These are phyloP conservation scores for Suhomyces maxii DNA, from an alignment of 1,139 yeast species.

Conservation along the genomic window DNA sequence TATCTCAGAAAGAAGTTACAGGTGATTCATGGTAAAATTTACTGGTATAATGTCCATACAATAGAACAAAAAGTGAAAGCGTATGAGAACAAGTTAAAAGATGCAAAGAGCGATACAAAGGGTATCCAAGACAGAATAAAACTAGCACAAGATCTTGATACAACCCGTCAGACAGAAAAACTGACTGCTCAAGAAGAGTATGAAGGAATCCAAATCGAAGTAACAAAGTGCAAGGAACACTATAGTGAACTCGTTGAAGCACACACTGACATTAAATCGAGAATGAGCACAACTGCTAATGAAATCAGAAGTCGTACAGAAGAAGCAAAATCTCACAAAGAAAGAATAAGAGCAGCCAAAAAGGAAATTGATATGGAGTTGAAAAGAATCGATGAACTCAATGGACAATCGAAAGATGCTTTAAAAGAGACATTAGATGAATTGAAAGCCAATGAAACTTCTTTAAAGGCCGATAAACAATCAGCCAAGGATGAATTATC, in stretches of 20 bases:
- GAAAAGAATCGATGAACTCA: constrained; percentile 35
- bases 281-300: constrained; percentile 8
- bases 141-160: constrained; percentile 11
- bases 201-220: constrained; percentile 10
- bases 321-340: constrained; percentile 28
- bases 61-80: constrained; percentile 32
- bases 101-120: constrained; percentile 18
- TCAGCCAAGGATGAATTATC: constrained; percentile 20
- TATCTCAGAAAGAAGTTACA: constrained; percentile 45
- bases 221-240: constrained; percentile 8
- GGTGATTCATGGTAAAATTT: constrained; percentile 57
- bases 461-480: constrained; percentile 15
- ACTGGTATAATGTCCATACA: constrained; percentile 56
- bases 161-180: constrained; percentile 2
- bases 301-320: constrained; percentile 23
- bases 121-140: constrained; percentile 23
- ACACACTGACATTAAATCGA: constrained; percentile 2
- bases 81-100: constrained; percentile 15
- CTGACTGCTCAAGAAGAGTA: constrained; percentile 15
- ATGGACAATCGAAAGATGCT: constrained; percentile 42
- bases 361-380: constrained; percentile 29
- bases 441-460: constrained; percentile 14
- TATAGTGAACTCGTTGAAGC: constrained; percentile 3
- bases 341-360: constrained; percentile 24
- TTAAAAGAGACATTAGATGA: constrained; percentile 17